Percentiles rank a stretch among this genome's conserved stretches.
Conservation (phyloP, 495 filamentous ascomycete species). For the Aspergillus conjunctus region DNA sequence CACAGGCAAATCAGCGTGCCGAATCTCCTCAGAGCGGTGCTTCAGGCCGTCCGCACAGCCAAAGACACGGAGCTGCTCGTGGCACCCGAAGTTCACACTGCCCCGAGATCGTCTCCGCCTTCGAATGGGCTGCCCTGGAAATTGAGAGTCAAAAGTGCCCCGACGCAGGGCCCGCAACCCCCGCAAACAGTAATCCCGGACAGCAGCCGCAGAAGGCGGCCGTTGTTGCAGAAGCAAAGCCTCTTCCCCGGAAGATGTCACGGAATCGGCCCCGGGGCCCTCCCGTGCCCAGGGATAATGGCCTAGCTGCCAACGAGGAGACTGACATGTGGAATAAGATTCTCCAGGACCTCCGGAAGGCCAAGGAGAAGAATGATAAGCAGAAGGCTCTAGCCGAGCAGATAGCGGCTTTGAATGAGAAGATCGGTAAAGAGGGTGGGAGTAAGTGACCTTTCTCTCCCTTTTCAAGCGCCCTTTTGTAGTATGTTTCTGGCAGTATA, state of each 20-base stretch:
- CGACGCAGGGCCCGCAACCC: conserved; percentile 4
- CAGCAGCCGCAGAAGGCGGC: conserved; percentile 13
- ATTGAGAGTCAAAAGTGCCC: conserved; percentile 19
- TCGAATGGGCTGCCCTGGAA: conserved; percentile 29
- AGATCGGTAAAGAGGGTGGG: conserved; percentile 46
- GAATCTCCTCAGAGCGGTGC: conserved; percentile 12
- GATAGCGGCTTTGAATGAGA: conserved; percentile 56
- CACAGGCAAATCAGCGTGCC: conserved; percentile 2
- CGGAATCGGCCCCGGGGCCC: conserved; percentile 48
- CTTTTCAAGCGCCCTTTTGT: background rate
- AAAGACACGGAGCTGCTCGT: conserved; percentile 28
- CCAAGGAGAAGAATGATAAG: conserved; percentile 64
- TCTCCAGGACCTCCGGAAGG: conserved; percentile 56
- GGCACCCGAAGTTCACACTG: conserved; percentile 28
- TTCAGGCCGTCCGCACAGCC: conserved; percentile 19
- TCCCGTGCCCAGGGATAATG: conserved; percentile 47
- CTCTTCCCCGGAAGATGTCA: conserved; percentile 36
- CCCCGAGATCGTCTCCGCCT: conserved; percentile 25
- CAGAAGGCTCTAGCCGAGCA: conserved; percentile 50
- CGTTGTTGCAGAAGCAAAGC: conserved; percentile 12
- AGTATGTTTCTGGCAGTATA: background rate
- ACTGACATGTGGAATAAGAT: conserved; percentile 66
- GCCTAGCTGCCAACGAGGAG: conserved; percentile 60
- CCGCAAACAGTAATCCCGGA: background rate
- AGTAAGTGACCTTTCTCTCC: conserved; percentile 38